These are phyloP conservation scores for Trichodelitschia bisporula DNA, from an alignment of 495 filamentous ascomycete species.

Conservation along the genomic window DNA sequence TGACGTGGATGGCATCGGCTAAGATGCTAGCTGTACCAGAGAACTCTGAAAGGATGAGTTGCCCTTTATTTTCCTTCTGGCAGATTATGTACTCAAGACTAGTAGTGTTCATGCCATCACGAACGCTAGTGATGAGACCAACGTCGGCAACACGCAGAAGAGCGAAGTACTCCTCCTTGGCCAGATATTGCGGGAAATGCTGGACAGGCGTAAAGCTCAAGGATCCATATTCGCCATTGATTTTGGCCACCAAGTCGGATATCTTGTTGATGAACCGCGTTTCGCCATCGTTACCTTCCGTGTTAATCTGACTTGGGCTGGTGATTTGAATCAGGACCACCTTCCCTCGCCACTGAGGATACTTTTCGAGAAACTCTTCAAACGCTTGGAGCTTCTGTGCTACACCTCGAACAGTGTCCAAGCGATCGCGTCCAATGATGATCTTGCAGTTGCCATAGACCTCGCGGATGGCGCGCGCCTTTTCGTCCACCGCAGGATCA, in stretches of 20 bases:
- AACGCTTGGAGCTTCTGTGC: constrained; percentile 85
- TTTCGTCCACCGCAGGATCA: constrained; percentile 36
- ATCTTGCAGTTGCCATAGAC: constrained; percentile 66
- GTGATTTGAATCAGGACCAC: constrained; percentile 92
- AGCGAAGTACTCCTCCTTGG: constrained; percentile 72
- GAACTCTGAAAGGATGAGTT: constrained; percentile 84
- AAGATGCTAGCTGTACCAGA: constrained; percentile 78
- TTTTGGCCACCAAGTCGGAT: constrained; percentile 64
- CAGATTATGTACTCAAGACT: constrained; percentile 82
- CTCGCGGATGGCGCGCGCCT: constrained; percentile 36
- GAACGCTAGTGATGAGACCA: constrained; percentile 72
- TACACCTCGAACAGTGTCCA: constrained; percentile 75
- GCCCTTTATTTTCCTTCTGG: constrained; percentile 60
- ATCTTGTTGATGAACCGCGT: constrained; percentile 63
- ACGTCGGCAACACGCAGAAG: constrained; percentile 68
- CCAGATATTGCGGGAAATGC: constrained; percentile 79
- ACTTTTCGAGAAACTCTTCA: constrained; percentile 65
- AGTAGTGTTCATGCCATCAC: constrained; percentile 94
- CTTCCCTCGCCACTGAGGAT: constrained; percentile 70
- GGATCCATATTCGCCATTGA: constrained; percentile 73
- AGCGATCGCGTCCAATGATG: constrained; percentile 78
- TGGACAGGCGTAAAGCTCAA: constrained; percentile 68
- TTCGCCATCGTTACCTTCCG: constrained; percentile 27
- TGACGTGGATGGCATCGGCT: constrained; percentile 70
- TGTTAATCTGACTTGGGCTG: constrained; percentile 41